A percentile compares a stretch with the other conserved stretches of the same genome.
Conservation (phyloP, 495 filamentous ascomycete genomes). For the Annulohypoxylon bovei region DNA sequence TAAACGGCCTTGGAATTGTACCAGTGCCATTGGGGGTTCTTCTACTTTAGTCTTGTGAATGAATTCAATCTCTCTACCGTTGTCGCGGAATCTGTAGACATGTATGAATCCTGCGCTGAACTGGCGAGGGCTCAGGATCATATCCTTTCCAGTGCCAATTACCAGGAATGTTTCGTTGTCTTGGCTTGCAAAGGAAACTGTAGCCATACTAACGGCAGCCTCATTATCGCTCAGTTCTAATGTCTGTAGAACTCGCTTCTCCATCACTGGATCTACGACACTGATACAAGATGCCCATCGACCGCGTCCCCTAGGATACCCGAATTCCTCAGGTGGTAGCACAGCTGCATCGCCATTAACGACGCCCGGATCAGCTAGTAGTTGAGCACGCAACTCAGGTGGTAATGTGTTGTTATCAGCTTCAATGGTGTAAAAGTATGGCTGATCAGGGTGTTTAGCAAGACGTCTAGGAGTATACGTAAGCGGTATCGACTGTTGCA, state of each 20-base stretch:
- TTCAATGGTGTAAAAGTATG: slow-evolving; percentile 92
- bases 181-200: slow-evolving; percentile 85
- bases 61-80: slow-evolving; percentile 87
- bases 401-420: slow-evolving; percentile 90
- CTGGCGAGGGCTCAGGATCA: slow-evolving; percentile 77
- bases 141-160: slow-evolving; percentile 92
- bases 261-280: slow-evolving; percentile 81
- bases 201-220: slow-evolving; percentile 85
- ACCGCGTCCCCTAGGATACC: slow-evolving; percentile 81
- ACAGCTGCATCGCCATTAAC: slow-evolving; percentile 75
- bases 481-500: slow-evolving; percentile 88
- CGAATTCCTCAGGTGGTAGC: slow-evolving; percentile 85
- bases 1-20: slow-evolving; percentile 91
- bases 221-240: slow-evolving; percentile 91
- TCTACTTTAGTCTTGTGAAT: slow-evolving; percentile 95
- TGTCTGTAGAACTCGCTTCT: slow-evolving; percentile 75
- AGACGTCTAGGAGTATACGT: slow-evolving; percentile 90
- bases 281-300: slow-evolving; percentile 97
- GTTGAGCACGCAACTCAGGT: slow-evolving; percentile 71
- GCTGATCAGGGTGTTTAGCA: slow-evolving; percentile 85
- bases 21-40: slow-evolving; percentile 85
- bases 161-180: slow-evolving; percentile 90
- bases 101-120: slow-evolving; percentile 86
- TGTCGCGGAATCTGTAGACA: slow-evolving; percentile 89
- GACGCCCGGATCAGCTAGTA: slow-evolving; percentile 72